Evolutionary conservation across 2,329 filamentous ascomycete genomes (phyloP).

Genomic region (Diplocarpon mali): DNA sequence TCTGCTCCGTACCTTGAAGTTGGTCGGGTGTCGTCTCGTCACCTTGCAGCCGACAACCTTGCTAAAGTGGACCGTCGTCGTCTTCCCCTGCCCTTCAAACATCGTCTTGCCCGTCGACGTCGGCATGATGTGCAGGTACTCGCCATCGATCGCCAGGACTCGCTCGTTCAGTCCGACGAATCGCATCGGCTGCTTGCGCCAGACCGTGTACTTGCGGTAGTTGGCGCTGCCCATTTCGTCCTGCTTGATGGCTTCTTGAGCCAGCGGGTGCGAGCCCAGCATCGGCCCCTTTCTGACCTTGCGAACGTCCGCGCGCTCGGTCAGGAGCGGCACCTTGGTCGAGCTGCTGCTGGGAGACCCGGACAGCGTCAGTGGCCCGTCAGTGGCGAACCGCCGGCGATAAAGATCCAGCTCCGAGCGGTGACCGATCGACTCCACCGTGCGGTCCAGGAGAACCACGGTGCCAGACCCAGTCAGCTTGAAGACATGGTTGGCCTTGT

Average conservation of each 20-base stretch:
- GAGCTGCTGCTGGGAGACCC: constrained; percentile 56
- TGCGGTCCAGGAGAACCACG: constrained; percentile 65
- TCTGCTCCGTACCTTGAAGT: constrained; percentile 54
- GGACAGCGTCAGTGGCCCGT: constrained; percentile 57
- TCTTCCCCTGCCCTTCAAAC: constrained; percentile 55
- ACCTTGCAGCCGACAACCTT: constrained; percentile 77
- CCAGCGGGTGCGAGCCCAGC: constrained; percentile 54
- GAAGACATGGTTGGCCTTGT: constrained; percentile 69
- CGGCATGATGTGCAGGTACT: constrained; percentile 80
- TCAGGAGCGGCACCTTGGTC: constrained; percentile 47
- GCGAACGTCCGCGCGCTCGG: constrained; percentile 32
- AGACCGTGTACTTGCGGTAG: constrained; percentile 70
- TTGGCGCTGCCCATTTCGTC: constrained; percentile 46
- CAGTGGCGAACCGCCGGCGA: constrained; percentile 63
- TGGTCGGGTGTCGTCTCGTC: constrained; percentile 65
- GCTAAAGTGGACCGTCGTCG: constrained; percentile 71
- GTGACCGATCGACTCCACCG: constrained; percentile 67
- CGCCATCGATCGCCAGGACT: constrained; percentile 68
- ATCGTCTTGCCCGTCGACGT: constrained; percentile 53
- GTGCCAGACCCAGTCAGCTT: constrained; percentile 66
- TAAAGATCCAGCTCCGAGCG: constrained; percentile 66
- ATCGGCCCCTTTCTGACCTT: constrained; percentile 43
- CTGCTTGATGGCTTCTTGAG: constrained; percentile 49
- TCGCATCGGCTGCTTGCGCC: constrained; percentile 72
- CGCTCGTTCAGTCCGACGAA: constrained; percentile 67